Base-by-base conservation (phyloP, 257 asterid genomes). In the Gentiana dahurica region DNA sequence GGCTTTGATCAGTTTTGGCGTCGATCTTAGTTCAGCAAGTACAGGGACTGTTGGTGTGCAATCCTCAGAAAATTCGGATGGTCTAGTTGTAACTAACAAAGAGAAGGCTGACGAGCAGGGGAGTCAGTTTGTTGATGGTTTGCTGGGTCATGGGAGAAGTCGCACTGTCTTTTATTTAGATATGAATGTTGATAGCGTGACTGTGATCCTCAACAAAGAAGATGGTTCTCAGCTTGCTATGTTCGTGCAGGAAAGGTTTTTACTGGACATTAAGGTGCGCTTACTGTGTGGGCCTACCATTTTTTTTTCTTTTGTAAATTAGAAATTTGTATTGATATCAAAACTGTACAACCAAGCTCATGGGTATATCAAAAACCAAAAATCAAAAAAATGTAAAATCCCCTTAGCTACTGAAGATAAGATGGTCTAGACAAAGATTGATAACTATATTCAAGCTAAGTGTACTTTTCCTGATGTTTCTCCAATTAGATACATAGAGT, bases 221-320 rank as follows among this genome's bases (percentile, higher is more conserved):
- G 97, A 88, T 64, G 97, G 86, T 57, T 72, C 97, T 77, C 94
- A 82, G 77, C 94, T 92, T 62, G 98, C 98, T 55, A 85, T 92
- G 97, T 76, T 92, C 50, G 95, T 86, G 75, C 98, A 85, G 80
- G 98, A 92, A 83, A 81, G 85, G 71, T 92, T 92, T 78, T 73
- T 83, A 64, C 67, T 88, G 67, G 94, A 88, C 77, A 71, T 88
- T 53, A 92, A 92, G 98, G 98, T 91, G 76, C 59, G 74, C 9
- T 51, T 12, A 34, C 67, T 60, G 24, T 60, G 15, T 47, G 12
- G n/a, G 32, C 51, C 12, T 60, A 15, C 39, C 9, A 10, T 41
- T 5, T 41, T 41, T 41, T 7, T 7, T 41, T 41, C 46, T 2
- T 41, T 15, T 15, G 24, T 15, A 15, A 15, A 15, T 15, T 15